Percentiles rank a stretch among this genome's conserved stretches.
Evolutionary conservation across 164 flowering plant species (phyloP).

Genomic region (Santalum album): DNA sequence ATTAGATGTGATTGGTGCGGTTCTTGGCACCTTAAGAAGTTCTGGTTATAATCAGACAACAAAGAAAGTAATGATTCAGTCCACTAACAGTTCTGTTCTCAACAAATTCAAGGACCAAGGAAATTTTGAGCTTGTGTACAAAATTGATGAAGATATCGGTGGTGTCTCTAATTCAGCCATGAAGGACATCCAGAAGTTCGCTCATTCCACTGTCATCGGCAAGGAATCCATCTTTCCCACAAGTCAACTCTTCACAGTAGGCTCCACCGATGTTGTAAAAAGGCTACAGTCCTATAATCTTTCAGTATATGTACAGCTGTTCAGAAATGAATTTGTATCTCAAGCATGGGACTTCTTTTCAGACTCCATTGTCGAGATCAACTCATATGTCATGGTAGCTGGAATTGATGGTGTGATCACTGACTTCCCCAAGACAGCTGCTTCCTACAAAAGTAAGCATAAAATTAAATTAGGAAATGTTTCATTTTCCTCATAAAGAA

Average conservation of each 20-base stretch:
- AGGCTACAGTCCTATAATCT: slow-evolving; percentile 47
- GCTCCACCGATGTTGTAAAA: slow-evolving; percentile 36
- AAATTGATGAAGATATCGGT: slow-evolving; percentile 44
- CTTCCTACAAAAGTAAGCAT: slow-evolving; percentile 68
- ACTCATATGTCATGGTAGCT: slow-evolving; percentile 32
- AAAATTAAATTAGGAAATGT: too few relatives aligned
- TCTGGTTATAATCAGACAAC: slow-evolving; percentile 45
- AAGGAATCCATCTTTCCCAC: slow-evolving; percentile 51
- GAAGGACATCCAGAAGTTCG: slow-evolving; percentile 56
- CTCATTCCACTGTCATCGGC: slow-evolving; percentile 47
- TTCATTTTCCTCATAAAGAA: too few relatives aligned
- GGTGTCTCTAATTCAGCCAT: slow-evolving; percentile 42
- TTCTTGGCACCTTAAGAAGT: slow-evolving; percentile 38
- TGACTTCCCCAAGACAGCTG: slow-evolving; percentile 80
- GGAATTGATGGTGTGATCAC: slow-evolving; percentile 70
- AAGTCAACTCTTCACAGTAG: slow-evolving; percentile 22
- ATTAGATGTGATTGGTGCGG: slow-evolving; percentile 43
- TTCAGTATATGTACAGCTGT: slow-evolving; percentile 45
- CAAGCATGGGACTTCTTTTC: slow-evolving; percentile 90
- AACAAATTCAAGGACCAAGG: slow-evolving; percentile 30
- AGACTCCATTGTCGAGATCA: slow-evolving; percentile 69
- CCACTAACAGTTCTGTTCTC: slow-evolving; percentile 64
- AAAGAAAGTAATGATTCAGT: slow-evolving; percentile 55
- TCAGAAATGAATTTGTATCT: slow-evolving; percentile 72
- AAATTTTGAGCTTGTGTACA: slow-evolving; percentile 55